Base-by-base conservation (phyloP, 2,329 filamentous ascomycete species). In the Penicillium freii region DNA sequence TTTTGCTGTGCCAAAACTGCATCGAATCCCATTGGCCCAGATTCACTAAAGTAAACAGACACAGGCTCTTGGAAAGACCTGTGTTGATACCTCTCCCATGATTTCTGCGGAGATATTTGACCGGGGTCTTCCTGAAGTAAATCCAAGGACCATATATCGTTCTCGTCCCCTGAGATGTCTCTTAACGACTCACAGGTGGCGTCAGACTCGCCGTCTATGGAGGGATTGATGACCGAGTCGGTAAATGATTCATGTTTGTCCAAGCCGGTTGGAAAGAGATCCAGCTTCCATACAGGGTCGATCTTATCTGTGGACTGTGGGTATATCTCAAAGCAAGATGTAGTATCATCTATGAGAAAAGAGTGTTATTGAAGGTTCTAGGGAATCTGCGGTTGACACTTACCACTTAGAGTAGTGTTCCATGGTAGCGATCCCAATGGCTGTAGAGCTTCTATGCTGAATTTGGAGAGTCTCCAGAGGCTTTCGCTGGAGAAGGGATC, bases 1-100 rank as follows among this genome's bases (percentile, higher is more conserved):
- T 58, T 62, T 40, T 71, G 66, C 21, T 69, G 67, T 40, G 66
- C 60, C 34, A 79, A 59, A 27, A 70, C 70, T 7, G 73, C 72
- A 64, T 78, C 76, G 39, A 77, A 78, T 4, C 73, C 73, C 47
- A 63, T 64, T 2, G 73, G 67, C 1, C 73, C 74, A 17, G 75
- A 74, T 65, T 80, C 78, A 52, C 75, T 78, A 36, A 80, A 71
- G 55, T 78, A 79, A 40, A 69, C 71, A 29, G 75, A 76, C 29
- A 60, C 52, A 5, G 70, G 70, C 46, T 75, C 72, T 36, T 64
- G 56, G 39, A 71, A 70, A 11, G 60, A 54, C 48, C 60, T 66
- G 25, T 75, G 58, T 27, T 71, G 62, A 58, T 75, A 78, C 13
- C 59, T 71, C 61, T 80, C 78, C 78, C 78, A 80, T 34, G 74